Evolutionary conservation across 352 stramenopile species (phyloP), one percentile per base, ranked within the genome.

Genomic region (Phytopythium helicoides): DNA sequence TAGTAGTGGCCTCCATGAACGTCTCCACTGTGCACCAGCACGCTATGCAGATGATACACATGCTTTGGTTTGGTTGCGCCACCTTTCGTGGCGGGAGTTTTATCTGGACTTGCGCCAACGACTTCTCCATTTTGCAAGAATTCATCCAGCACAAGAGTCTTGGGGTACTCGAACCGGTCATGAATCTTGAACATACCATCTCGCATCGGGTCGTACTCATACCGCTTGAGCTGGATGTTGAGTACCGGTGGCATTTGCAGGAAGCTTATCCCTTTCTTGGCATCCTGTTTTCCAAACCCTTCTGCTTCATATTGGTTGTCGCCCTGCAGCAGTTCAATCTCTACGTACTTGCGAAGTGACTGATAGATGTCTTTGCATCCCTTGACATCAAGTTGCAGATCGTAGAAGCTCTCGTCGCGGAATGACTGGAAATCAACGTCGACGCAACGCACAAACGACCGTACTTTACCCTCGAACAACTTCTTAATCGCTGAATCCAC

Each of bases 291-390:
- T 6, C 90, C 87, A 40, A 87, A 75, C 12, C 75, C 87, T 53
- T 95, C 88, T 0, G 87, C 82, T 34, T 95, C 89, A 70, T 97
- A 98, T 70, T 98, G 89, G 62, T 98, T 97, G 37, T 98, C 93
- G 18, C 89, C 91, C 21, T 97, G 73, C 19, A 98, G 71, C 71
- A 97, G 82, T 56, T 98, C 93, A 16, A 93, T 85, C 56, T 95
- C 86, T 34, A 97, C 85, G 41, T 97, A 98, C 63, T 96, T 96
- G 25, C 74, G 74, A 50, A 98, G 96, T 4, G 86, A 95, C 22
- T 86, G 84, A 57, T 96, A 86, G 18, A 98, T 76, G 57, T 92
- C 84, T 9, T 69, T 81, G 52, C 84, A 97, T 38, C 88, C 89
- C 66, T 97, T 98, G 22, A 98, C 92, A 44, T 97, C 88, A 10